Evolutionary conservation across 257 asterid species (phyloP).

Genomic region (Salvia miltiorrhiza): DNA sequence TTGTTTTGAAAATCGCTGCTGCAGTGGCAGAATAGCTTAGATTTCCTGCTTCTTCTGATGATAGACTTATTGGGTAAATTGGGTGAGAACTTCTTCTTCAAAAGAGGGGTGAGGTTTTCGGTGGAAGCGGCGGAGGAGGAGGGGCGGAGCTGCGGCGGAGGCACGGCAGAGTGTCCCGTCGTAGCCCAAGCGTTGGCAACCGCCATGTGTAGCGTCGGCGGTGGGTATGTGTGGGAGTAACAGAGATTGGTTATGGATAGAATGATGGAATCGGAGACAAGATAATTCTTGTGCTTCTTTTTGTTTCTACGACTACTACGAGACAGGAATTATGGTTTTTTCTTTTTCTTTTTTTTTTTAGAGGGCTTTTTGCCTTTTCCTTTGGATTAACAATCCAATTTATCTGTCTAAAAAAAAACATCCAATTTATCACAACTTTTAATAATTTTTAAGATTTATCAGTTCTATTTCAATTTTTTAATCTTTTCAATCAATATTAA

Average conservation of each 20-base stretch:
- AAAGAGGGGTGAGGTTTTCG: conserved; percentile 24
- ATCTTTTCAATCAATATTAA: no score
- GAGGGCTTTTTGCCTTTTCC: no score
- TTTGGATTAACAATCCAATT: no score
- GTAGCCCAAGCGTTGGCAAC: conserved; percentile 77
- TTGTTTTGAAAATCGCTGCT: conserved; percentile 22
- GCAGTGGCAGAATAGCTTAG: conserved; percentile 52
- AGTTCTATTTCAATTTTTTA: no score
- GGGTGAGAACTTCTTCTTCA: conserved; percentile 29
- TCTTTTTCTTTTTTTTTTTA: no score
- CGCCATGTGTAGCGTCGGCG: conserved; percentile 40
- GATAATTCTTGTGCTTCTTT: conserved; percentile 27
- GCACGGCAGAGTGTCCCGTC: conserved; percentile 47
- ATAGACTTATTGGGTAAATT: conserved; percentile 32
- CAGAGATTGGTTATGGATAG: conserved; percentile 18
- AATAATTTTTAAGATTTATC: no score
- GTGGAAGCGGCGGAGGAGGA: conserved; percentile 29
- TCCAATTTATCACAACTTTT: no score
- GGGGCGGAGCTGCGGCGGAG: conserved; percentile 47
- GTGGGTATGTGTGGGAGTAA: not conserved
- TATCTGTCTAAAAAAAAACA: no score
- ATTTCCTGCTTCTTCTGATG: conserved; percentile 30
- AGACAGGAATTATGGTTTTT: no score
- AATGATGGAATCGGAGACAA: conserved; percentile 6
- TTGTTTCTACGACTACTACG: conserved; percentile 2